phyloP scores from a whole-genome alignment of 345 rosid species.

The Chamaenerion angustifolium region DNA sequence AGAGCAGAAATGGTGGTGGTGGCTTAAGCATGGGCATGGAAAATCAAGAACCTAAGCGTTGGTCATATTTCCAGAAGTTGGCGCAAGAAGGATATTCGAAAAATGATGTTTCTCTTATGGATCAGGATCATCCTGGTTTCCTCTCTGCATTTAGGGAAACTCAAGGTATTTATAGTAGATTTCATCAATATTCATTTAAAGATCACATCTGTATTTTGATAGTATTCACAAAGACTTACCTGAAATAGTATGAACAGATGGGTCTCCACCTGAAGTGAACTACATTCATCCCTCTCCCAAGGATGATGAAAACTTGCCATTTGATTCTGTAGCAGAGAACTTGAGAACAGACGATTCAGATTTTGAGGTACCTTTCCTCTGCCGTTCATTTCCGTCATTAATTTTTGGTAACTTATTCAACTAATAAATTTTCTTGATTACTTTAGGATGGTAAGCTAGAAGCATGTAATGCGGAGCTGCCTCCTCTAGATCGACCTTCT shows the following conservation, averaged over 20 bases:
- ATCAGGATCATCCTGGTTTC: constrained; percentile 35
- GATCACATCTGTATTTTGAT: constrained; percentile 32
- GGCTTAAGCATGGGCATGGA: constrained; percentile 57
- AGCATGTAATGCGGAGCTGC: constrained; percentile 32
- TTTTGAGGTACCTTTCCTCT: constrained; percentile 35
- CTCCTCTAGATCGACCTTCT: constrained; percentile 34
- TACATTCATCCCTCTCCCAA: constrained; percentile 20
- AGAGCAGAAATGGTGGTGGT: constrained; percentile 47
- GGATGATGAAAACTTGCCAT: constrained; percentile 48
- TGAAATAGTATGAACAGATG: constrained; percentile 14
- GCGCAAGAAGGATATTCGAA: constrained; percentile 46
- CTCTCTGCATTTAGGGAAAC: constrained; percentile 20
- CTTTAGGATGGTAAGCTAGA: constrained; percentile 41
- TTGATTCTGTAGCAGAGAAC: constrained; percentile 55
- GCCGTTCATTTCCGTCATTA: constrained; percentile 13
- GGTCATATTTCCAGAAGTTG: constrained; percentile 84
- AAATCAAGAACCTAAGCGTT: constrained; percentile 60
- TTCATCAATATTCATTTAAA: constrained; percentile 26
- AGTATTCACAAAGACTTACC: constrained; percentile 22
- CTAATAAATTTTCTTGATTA: constrained; percentile 11
- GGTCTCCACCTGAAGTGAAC: constrained; percentile 13
- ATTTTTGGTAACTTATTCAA: constrained; percentile 2
- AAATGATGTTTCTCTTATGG: constrained; percentile 41
- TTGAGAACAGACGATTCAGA: constrained; percentile 34
- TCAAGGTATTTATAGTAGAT: constrained; percentile 17